Evolutionary conservation across 106 monocot genomes (phyloP), one percentile per base, ranked within the genome.

Genomic region (Triglochin maritima): DNA sequence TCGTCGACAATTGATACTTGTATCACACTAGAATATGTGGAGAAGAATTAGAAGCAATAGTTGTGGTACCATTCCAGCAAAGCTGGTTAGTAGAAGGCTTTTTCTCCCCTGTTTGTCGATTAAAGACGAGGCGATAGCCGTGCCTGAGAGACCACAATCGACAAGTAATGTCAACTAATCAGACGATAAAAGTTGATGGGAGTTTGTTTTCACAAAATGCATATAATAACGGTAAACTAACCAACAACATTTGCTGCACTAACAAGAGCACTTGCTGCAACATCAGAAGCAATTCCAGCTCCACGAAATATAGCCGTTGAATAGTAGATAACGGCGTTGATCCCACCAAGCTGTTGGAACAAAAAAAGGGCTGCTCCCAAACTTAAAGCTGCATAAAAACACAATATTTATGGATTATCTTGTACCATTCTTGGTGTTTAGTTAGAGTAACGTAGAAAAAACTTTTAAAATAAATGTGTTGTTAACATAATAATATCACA

Each of bases 41-140:
- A 45, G 48, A 44, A 68, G 57, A 5, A 57, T 57, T 14, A 57
- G 57, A 57, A 29, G 74, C 29, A 29, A 29, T 29, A 29, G 29
- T 76, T 43, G 13, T 11, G 9, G 0, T 85, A 94, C 94, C 89
- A 94, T 94, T 82, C 94, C 94, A 63, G 77, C 64, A 69, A 94
- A 94, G 76, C 89, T 94, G 56, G 80, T 77, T 49, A 87, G 78
- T 16, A 94, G 67, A 76, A 94, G 94, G 68, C 84, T 94, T 76
- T 94, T 94, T 78, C 94, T 81, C 74, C 94, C 94, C 81, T 89
- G 79, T 73, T 70, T 87, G 73, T 94, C 94, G 86, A 94, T 89
- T 56, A 94, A 67, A 65, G 84, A 84, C 60, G 89, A 87, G 59
- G 94, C 89, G 65, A 94, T 65, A 3, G 72, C 65, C 17, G 94